Evolutionary conservation across 2,329 filamentous ascomycete species (phyloP), one percentile per base, ranked within the genome.

Genomic region (Alternaria triticina): DNA sequence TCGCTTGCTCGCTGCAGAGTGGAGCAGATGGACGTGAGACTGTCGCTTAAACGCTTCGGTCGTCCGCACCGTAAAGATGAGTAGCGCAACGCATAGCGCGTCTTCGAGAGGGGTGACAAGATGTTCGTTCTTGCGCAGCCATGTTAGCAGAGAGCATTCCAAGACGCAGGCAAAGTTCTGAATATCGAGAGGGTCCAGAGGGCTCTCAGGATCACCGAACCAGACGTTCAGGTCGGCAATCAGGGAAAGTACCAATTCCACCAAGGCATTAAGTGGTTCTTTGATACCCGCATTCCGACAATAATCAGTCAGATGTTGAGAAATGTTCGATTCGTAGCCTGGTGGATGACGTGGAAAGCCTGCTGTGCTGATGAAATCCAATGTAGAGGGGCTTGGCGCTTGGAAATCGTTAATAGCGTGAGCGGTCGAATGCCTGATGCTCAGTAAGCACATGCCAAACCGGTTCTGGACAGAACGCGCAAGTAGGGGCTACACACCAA

Each of bases 371-470:
- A 76, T 73, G 56, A 71, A 74, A 56, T 76, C 74, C 47, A 72
- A 64, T 3, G 71, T 75, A 47, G 75, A 72, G 45, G 74, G 70
- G 59, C 78, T 73, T 52, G 77, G 77, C 28, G 71, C 67, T 51
- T 76, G 71, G 40, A 80, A 77, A 3, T 72, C 73, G 57, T 74
- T 74, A 56, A 80, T 76, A 57, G 78, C 77, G 67, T 79, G 77
- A 52, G 75, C 77, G 22, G 78, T 79, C 54, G 75, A 74, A 73
- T 79, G 77, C 78, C 78, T 80, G 71, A 72, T 74, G 72, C 73
- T 78, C 74, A 77, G 76, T 80, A 74, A 80, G 77, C 76, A 72
- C 45, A 63, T 75, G 69, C 70, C 71, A 77, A 68, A 58, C 71
- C 69, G 47, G 28, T 71, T 70, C 64, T 57, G 70, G 70, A 36